Base-by-base conservation (phyloP, 2,329 filamentous ascomycete genomes). In the Coleophoma crateriformis region DNA sequence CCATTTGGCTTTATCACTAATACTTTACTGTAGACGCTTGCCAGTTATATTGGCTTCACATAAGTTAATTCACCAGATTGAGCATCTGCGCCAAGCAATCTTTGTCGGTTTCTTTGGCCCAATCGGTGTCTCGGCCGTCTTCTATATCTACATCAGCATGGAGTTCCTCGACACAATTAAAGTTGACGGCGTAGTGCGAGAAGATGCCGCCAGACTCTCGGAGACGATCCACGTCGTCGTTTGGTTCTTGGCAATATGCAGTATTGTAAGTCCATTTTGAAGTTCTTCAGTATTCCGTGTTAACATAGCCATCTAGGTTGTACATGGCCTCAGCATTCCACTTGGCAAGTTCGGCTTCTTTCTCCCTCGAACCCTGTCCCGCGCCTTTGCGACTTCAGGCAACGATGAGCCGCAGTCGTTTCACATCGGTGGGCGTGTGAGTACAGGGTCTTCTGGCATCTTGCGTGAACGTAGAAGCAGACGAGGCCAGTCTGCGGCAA, bases 101-200 rank as follows among this genome's bases (percentile, higher is more conserved):
- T 96, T 95, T 61, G 88, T 94, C 7, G 91, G 91, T 0, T 96
- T 95, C 71, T 96, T 96, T 56, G 91, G 91, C 0, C 91, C 91
- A 0, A 91, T 96, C 49, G 90, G 92, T 3, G 90, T 96, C 1
- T 89, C 88, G 14, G 91, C 90, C 1, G 79, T 96, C 17, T 96
- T 95, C 65, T 96, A 96, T 64, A 76, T 96, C 6, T 95, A 90
- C 61, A 74, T 96, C 53, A 85, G 80, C 38, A 67, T 88, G 1
- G 88, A 95, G 20, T 96, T 91, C 53, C 72, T 96, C 45, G 69
- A 66, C 32, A 69, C 51, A 2, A 61, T 81, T n/a, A 79, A 75
- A 0, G 78, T 82, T 7, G 71, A 87, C 47, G 84, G 80, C 0
- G 62, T 76, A 33, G 69, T 80, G 13, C 76, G 88, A 27, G 72